Conservation (phyloP, 768 basidiomycete genomes). For the Clathrus columnatus region DNA sequence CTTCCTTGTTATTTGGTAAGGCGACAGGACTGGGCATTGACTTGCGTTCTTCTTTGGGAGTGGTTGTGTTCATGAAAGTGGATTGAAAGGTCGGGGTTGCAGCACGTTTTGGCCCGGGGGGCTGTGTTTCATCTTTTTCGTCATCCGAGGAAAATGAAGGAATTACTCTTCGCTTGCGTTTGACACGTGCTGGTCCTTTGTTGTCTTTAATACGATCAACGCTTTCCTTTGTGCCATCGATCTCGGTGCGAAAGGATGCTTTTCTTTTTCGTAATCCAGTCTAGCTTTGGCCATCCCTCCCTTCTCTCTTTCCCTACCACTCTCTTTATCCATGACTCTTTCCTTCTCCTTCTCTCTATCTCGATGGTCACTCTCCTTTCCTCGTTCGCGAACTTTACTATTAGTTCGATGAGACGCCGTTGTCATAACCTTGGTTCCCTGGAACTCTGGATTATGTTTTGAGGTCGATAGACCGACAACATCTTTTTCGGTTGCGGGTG, state of each 20-base stretch:
- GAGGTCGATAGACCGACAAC: no score
- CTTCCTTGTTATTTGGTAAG: constrained; percentile 3
- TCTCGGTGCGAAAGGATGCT: background rate
- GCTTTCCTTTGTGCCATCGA: background rate
- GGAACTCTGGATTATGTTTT: background rate
- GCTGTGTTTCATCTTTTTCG: background rate
- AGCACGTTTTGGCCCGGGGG: background rate
- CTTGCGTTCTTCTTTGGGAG: background rate
- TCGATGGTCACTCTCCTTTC: no score
- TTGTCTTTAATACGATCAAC: constrained; percentile 3
- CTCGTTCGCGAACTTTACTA: no score
- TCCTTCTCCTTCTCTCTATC: background rate
- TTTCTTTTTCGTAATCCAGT: background rate
- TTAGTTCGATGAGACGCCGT: no score
- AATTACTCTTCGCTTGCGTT: background rate
- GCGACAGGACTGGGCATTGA: background rate
- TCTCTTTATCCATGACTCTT: background rate
- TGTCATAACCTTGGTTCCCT: background rate
- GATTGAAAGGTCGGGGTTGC: background rate
- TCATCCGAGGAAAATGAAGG: constrained; percentile 9
- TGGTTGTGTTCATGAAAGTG: background rate
- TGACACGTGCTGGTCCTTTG: background rate
- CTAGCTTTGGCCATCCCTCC: no score
- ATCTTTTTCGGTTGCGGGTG: no score
- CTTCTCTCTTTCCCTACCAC: no score